Evolutionary conservation across 139 green algal genomes (phyloP).

Genomic region (Chlamydomonas sp.): DNA sequence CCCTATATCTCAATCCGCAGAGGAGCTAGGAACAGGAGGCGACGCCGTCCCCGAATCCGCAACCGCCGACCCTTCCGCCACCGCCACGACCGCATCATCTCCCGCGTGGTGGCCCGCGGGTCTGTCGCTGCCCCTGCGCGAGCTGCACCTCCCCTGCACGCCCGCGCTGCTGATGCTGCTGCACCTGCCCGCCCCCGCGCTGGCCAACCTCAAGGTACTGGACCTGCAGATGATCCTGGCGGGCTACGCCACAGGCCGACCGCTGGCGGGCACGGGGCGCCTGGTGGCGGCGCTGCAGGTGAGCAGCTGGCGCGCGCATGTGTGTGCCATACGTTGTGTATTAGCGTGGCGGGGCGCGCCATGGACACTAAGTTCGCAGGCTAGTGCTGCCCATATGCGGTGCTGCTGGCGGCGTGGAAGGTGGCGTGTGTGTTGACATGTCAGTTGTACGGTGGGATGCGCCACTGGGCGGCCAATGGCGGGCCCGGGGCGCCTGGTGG

Average conservation of each 20-base stretch:
- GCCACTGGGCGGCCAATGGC: no score
- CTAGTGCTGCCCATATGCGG: no score
- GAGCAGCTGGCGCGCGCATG: not conserved
- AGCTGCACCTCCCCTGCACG: slow-evolving; percentile 35
- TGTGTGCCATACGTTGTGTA: no score
- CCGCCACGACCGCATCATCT: not conserved
- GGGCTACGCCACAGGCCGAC: not conserved
- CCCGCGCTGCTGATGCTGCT: slow-evolving; percentile 22
- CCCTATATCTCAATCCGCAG: no score
- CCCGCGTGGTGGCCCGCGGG: not conserved
- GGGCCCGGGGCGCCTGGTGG: not conserved
- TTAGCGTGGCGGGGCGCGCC: no score
- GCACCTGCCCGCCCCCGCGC: slow-evolving; percentile 20
- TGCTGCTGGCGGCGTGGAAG: no score
- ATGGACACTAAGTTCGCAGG: no score
- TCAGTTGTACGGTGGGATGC: no score
- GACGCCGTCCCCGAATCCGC: not conserved
- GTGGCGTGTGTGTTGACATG: no score
- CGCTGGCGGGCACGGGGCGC: not conserved
- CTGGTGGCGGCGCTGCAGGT: not conserved
- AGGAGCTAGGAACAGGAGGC: no score
- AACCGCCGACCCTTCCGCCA: not conserved
- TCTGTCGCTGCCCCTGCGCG: not conserved
- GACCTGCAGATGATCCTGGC: slow-evolving; percentile 13
- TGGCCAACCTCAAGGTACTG: not conserved